Evolutionary conservation across 768 basidiomycete species (phyloP), one percentile per base, ranked within the genome.

Genomic region (Hygrocybe coccinea): DNA sequence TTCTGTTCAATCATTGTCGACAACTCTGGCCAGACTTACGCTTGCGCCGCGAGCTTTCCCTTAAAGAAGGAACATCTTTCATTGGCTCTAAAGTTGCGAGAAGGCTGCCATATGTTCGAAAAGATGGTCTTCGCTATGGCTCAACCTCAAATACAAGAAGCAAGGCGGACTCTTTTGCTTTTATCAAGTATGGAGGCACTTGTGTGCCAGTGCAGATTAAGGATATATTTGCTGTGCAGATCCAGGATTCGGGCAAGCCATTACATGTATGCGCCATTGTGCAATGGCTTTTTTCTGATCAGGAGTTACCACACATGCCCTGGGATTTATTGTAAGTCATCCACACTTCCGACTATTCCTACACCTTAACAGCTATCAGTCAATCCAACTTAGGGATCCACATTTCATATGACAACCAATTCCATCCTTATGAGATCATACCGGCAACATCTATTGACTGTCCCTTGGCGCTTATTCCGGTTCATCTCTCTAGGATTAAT

Each of bases 81-180:
- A 29, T 34, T 50, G 33, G 47, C 25, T 6, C 33, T 24, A 11
- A 51, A 9, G 36, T 59, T 12, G 56, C 56, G 10, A 36, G 52
- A 19, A 19, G 17, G 17, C 15, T 60, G 29, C 55, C 21, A 17
- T 64, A 61, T 52, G 45, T 66, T 10, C 52, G 49, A 2, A 66
- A 66, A 52, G 62, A 64, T 56, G 65, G 64, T 4, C 46, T 64
- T 21, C 49, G 57, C 8, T 64, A 65, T 59, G 62, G 64, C 5
- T 61, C 38, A 14, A 36, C 49, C 15, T 44, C 45, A 8, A 64
- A 63, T 46, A 55, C 44, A 14, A 19, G 50, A 6, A 65, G 62
- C 5, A 50, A 57, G 41, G 58, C 56, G 9, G 65, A 66, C 39
- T 55, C 39, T 11, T 19, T 53, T 19, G 60, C 59, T 7, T 58